Base-by-base conservation (phyloP, 2,329 filamentous ascomycete genomes). In the Falciphora oryzae region DNA sequence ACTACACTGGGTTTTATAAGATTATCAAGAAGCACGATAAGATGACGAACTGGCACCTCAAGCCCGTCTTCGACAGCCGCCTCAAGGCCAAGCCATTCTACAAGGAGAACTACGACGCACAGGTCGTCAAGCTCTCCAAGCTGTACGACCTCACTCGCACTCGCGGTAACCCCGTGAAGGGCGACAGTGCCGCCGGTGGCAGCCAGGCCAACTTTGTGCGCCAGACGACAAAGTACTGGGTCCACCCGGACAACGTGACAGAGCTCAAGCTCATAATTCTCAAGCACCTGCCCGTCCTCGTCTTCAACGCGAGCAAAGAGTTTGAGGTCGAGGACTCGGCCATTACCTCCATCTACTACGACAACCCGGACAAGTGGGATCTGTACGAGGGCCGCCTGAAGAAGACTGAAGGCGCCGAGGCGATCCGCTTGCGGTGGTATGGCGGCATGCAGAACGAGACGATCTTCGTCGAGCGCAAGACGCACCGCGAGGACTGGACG, bases 11-110 rank as follows among this genome's bases (percentile, higher is more conserved):
- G 6, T 99, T 99, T 76, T 96, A 97, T 81, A 99, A 99, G 83
- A 99, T 99, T 68, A 97, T 99, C 78, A 99, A 99, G 84, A 99
- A 99, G 83, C 95, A 99, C 77, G 95, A 97, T 79, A 99, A 99
- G 92, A 84, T 91, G 82, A 99, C 95, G 0, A 85, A 88, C 66
- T 97, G 94, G 93, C 88, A 95, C 73, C 86, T 99, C 44, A 93
- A 91, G 72, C 95, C 95, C 38, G 92, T 96, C n/a, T 99, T 99
- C 77, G 94, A 96, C 65, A 89, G 93, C 57, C 88, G 94, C 65
- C 86, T 99, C 73, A 96, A 96, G 78, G 92, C 93, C 59, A 97
- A 97, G 76, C 94, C 95, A 0, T 99, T 99, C 78, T 99, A 97
- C 84, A 96, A 96, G 76, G 94, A 98, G 75, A 97, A 99, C 78